Evolutionary conservation across 345 rosid species (phyloP).

Genomic region (Angophora floribunda): DNA sequence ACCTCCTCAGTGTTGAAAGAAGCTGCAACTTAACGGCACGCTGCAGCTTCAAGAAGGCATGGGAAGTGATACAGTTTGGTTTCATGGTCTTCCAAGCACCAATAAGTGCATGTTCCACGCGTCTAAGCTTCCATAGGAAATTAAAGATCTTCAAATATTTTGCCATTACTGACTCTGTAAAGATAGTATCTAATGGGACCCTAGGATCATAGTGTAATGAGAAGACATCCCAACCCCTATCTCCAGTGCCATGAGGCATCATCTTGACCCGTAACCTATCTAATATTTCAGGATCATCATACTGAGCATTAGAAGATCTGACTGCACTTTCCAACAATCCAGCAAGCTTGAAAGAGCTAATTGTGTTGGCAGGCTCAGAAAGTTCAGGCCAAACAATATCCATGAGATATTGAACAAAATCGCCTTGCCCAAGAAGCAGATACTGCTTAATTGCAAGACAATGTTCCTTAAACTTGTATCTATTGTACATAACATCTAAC

Average conservation of each 20-base stretch:
- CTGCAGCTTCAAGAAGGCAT: conserved; percentile 69
- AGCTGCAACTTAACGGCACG: conserved; percentile 60
- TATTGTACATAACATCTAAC: conserved; percentile 68
- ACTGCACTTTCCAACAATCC: conserved; percentile 91
- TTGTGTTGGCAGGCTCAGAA: conserved; percentile 95
- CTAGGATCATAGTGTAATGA: conserved; percentile 93
- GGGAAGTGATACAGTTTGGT: conserved; percentile 87
- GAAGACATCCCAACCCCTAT: conserved; percentile 98
- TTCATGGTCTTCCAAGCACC: conserved; percentile 99
- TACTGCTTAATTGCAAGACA: conserved; percentile 95
- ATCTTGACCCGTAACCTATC: conserved; percentile 88
- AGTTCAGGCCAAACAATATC: conserved; percentile 90
- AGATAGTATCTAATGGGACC: conserved; percentile 86
- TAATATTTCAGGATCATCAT: conserved; percentile 85
- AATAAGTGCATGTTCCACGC: conserved; percentile 93
- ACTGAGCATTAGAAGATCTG: conserved; percentile 95
- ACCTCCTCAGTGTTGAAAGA: conserved; percentile 74
- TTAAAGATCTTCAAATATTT: conserved; percentile 84
- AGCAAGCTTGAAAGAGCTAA: conserved; percentile 91
- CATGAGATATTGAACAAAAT: conserved; percentile 94
- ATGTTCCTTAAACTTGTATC: conserved; percentile 85
- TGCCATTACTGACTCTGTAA: conserved; percentile 81
- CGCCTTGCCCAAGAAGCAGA: conserved; percentile 95
- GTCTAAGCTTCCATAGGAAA: conserved; percentile 93
- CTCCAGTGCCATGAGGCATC: conserved; percentile 93